Conservation (phyloP, 139 green algal genomes). For the Eudorina sp. region DNA sequence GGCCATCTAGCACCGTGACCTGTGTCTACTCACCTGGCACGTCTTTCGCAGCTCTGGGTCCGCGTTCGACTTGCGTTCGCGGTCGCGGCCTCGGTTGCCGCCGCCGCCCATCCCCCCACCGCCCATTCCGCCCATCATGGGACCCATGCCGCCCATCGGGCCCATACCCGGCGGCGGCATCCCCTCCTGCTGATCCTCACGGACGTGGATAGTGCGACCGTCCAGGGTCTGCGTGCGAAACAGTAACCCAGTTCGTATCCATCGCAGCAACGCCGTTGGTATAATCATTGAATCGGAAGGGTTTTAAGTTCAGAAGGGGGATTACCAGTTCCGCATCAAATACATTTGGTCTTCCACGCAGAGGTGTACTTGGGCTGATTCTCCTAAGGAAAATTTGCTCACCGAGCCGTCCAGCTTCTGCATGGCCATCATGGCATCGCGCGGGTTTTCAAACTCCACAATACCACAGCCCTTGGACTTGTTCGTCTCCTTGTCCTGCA, state of each 20-base stretch:
- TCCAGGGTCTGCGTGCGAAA: constrained; percentile 45
- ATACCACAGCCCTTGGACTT: constrained; percentile 82
- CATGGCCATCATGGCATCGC: constrained; percentile 78
- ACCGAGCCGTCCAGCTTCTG: constrained; percentile 73
- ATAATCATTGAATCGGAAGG: too few species aligned
- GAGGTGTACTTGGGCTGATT: background rate
- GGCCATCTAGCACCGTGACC: too few species aligned
- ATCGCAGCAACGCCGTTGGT: too few species aligned
- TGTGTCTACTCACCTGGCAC: constrained; percentile 37
- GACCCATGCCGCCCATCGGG: constrained; percentile 15
- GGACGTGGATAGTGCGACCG: constrained; percentile 64
- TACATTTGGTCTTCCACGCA: too few species aligned
- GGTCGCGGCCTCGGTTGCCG: constrained; percentile 5
- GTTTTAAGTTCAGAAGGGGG: too few species aligned
- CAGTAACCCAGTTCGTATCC: too few species aligned
- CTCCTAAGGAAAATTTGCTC: background rate
- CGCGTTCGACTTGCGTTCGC: background rate
- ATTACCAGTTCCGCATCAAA: too few species aligned
- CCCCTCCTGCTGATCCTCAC: constrained; percentile 79
- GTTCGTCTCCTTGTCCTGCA: constrained; percentile 66
- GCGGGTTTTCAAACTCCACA: constrained; percentile 81
- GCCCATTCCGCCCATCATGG: background rate
- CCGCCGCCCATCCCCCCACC: too few species aligned
- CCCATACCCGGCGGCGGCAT: constrained; percentile 37
- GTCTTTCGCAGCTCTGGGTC: constrained; percentile 49